These are phyloP conservation scores for Plasmodium vivax DNA, from an alignment of 169 alveolate species.

Conservation along the genomic window DNA sequence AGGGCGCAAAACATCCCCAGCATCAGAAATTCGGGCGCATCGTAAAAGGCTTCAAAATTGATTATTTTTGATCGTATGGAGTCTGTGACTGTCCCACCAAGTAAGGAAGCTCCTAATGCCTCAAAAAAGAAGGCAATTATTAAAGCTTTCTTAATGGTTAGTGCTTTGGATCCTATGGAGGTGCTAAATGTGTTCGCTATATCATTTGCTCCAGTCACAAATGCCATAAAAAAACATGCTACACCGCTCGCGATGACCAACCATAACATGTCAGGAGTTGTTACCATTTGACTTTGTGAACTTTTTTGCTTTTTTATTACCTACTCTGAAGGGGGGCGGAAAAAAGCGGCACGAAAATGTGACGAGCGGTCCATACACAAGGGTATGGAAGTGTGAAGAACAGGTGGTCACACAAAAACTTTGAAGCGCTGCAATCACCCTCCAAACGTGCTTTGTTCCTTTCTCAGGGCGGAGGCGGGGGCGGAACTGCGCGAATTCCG, in stretches of 20 bases:
- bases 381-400: no score
- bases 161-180: conserved; percentile 86
- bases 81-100: conserved; percentile 91
- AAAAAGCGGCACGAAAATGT: not conserved
- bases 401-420: no score
- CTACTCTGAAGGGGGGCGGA: not conserved
- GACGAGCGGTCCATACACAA: no score
- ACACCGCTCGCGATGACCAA: conserved; percentile 84
- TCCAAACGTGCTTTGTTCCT: no score
- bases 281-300: conserved; percentile 72
- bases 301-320: not conserved
- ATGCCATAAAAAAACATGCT: conserved; percentile 81
- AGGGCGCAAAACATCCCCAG: conserved; percentile 88
- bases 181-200: conserved; percentile 91
- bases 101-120: conserved; percentile 86
- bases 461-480: not conserved
- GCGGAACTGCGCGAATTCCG: not conserved
- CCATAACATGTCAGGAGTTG: conserved; percentile 86
- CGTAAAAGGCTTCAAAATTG: conserved; percentile 83
- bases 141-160: conserved; percentile 83
- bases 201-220: conserved; percentile 91
- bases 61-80: conserved; percentile 84
- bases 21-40: conserved; percentile 85
- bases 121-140: conserved; percentile 86
- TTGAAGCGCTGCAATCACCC: not conserved